These are phyloP conservation scores for Phytopythium vexans DNA, from an alignment of 352 stramenopile species.

Conservation along the genomic window DNA sequence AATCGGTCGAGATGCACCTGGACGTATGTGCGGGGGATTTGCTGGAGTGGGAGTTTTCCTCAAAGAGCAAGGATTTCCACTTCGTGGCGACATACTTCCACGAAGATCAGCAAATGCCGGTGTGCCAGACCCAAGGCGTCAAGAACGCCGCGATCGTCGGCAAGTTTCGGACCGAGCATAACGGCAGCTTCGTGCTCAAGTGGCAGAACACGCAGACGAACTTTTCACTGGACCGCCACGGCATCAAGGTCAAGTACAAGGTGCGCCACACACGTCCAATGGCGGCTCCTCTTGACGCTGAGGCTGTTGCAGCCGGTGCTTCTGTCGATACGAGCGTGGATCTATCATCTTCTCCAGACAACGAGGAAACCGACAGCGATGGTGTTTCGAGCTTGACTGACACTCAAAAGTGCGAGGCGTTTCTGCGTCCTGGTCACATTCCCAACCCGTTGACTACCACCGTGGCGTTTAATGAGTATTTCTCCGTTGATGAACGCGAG, in stretches of 20 bases:
- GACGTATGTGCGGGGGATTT: constrained; percentile 63
- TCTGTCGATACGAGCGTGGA: neutral
- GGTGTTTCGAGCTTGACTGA: constrained; percentile 29
- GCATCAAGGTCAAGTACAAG: constrained; percentile 61
- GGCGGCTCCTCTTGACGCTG: neutral
- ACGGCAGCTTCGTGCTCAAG: constrained; percentile 71
- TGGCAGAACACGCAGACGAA: constrained; percentile 64
- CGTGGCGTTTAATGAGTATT: constrained; percentile 72
- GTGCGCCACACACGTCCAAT: constrained; percentile 44
- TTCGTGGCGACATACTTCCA: constrained; percentile 62
- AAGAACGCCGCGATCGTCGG: constrained; percentile 64
- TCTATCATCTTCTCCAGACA: neutral
- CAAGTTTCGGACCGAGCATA: constrained; percentile 40
- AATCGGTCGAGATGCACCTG: constrained; percentile 80
- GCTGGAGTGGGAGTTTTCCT: constrained; percentile 59
- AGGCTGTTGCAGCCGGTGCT: neutral
- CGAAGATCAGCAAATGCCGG: constrained; percentile 40
- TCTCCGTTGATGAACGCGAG: constrained; percentile 15
- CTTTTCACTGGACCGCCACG: constrained; percentile 54
- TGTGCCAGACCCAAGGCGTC: constrained; percentile 52
- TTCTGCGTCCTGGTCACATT: constrained; percentile 19
- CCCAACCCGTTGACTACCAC: constrained; percentile 71
- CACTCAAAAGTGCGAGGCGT: constrained; percentile 18
- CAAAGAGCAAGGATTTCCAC: constrained; percentile 56
- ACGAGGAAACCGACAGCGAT: too few species aligned